Evolutionary conservation across 495 filamentous ascomycete species (phyloP), one percentile per base, ranked within the genome.

Genomic region (Lichenothelia convexa): DNA sequence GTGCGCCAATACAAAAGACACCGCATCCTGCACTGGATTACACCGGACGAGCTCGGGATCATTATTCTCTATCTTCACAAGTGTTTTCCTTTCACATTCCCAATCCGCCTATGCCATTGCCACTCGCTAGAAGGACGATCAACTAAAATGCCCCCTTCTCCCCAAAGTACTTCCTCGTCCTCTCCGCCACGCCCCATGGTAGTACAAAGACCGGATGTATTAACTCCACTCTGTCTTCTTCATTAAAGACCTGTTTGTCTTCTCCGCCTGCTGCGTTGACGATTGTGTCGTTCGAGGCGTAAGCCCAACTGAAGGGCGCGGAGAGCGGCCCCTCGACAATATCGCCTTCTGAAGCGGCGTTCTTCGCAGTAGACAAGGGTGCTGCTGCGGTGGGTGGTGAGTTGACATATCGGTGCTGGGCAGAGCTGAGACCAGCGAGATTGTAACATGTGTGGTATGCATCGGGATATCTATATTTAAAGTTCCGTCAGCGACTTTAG

Each of bases 371-470:
- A 18, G 18, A 20, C 17, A 34, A 35, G 8, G 57, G 45, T 30
- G 62, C 48, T 32, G 59, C 58, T 13, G 15, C 24, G 1, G 24
- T 29, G 15, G 24, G 24, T 9, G 13, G n/a, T 1, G 8, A 12
- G 48, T 78, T 78, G 42, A 65, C 68, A 55, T 79, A 85, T 45
- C 70, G 55, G 50, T 93, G 64, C 53, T 94, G 84, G 4, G 75
- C 72, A 22, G 71, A 73, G 49, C 81, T 85, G 23, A 95, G 65
- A 6, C 91, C 89, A 16, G 78, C 73, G 21, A 97, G 70, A 31
- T 82, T 74, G 57, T 97, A 97, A 59, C 75, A 83, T 20, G 80
- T 75, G 59, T 97, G 89, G 54, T 97, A 97, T 36, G 75, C 73
- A 55, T 97, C 89, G 1, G 82, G 66, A n/a, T n/a, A n/a, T n/a